Evolutionary conservation across 305 asterid genomes (phyloP), one percentile per base, ranked within the genome.

Genomic region (Fraxinus velutina): DNA sequence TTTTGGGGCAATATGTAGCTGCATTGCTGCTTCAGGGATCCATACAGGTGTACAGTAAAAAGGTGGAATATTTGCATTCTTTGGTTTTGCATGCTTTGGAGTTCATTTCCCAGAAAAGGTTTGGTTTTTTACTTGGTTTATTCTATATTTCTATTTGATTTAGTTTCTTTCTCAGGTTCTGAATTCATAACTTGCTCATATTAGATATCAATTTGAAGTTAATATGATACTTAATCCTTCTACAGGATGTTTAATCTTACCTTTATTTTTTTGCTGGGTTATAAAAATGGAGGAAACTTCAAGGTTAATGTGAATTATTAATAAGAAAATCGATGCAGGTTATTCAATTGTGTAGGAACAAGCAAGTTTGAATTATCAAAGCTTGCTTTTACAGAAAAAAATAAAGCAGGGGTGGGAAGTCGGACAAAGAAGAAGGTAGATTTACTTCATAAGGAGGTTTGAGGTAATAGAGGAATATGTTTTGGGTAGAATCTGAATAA

Each of bases 11-110:
- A 77, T 79, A 79, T 88, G 91, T 86, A 96, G 98, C 99, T 90
- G 99, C 99, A 15, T 85, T 96, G 96, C 89, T 96, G 90, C 97
- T 96, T 82, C 99, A 94, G 90, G 99, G 98, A 60, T 96, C 99
- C 27, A 96, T 91, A 81, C 99, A 94, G 88, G 98, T 96, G 87
- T 96, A 94, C 64, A 91, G 98, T 86, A 89, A 94, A 90, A 96
- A 96, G 90, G 98, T 96, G 81, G 98, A 96, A 87, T 96, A 94
- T 88, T 78, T 96, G 85, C 89, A 94, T 90, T 91, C 97, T 37
- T 83, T 96, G 92, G 99, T 94, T 80, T 77, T 96, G 44, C 97
- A 92, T 86, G 96, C 98, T 80, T 90, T 96, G 95, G 92, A 91
- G 81, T 96, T 93, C 84, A 87, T 96, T 87, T 92, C 99, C 77